Evolutionary conservation across 495 filamentous ascomycete species (phyloP).

Genomic region (Penicillium herquei): DNA sequence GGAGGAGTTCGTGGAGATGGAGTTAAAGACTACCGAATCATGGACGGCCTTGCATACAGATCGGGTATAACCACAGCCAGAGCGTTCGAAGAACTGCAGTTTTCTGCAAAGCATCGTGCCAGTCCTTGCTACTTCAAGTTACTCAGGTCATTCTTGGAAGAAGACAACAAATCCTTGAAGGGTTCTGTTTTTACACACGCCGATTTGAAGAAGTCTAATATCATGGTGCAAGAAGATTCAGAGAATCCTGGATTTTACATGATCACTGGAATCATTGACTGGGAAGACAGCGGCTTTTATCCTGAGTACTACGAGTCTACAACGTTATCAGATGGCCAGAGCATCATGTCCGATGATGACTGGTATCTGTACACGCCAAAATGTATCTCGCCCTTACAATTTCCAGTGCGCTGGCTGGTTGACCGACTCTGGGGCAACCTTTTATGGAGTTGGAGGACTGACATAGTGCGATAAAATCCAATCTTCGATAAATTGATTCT

Average conservation of each 20-base stretch:
- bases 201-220: slow-evolving; percentile 37
- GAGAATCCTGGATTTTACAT: slow-evolving; percentile 19
- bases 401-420: slow-evolving; percentile 30
- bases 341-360: slow-evolving; percentile 25
- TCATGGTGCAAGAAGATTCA: slow-evolving; percentile 34
- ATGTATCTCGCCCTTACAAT: slow-evolving; percentile 18
- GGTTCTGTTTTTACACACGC: slow-evolving; percentile 39
- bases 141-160: slow-evolving; percentile 24
- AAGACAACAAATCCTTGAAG: slow-evolving; percentile 6
- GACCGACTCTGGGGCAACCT: slow-evolving; percentile 32
- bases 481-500: neutral
- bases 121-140: slow-evolving; percentile 26
- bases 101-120: slow-evolving; percentile 28
- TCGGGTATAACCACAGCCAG: slow-evolving; percentile 24
- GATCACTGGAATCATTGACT: slow-evolving; percentile 34
- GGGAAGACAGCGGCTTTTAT: slow-evolving; percentile 38
- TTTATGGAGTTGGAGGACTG: slow-evolving; percentile 2
- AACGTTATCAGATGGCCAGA: slow-evolving; percentile 29
- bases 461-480: neutral
- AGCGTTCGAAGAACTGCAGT: slow-evolving; percentile 33
- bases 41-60: slow-evolving; percentile 20
- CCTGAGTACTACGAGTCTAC: slow-evolving; percentile 31
- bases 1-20: slow-evolving; percentile 34
- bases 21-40: slow-evolving; percentile 25
- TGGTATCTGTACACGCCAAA: slow-evolving; percentile 30